Evolutionary conservation across 2,329 filamentous ascomycete genomes (phyloP).

Genomic region (Herpotrichia juniperi): DNA sequence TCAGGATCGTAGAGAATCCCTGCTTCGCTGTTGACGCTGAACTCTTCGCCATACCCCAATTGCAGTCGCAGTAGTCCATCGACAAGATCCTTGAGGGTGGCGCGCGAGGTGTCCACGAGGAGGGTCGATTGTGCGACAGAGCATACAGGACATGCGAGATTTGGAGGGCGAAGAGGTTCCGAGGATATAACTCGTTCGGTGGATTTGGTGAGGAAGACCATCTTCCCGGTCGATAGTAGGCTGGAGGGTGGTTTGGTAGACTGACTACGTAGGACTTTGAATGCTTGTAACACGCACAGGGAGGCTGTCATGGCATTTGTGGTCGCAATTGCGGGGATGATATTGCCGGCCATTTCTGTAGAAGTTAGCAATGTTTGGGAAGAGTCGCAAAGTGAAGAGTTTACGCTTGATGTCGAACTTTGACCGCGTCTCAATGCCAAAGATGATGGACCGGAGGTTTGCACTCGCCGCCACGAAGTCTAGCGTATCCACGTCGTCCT

Average conservation of each 20-base stretch:
- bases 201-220: conserved; percentile 81
- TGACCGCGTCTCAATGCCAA: conserved; percentile 84
- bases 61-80: conserved; percentile 72
- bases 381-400: conserved; percentile 17
- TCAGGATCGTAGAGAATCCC: conserved; percentile 90
- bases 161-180: conserved; percentile 66
- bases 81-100: conserved; percentile 81
- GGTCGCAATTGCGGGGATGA: conserved; percentile 97
- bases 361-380: conserved; percentile 7
- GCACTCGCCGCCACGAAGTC: conserved; percentile 92
- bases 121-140: conserved; percentile 72
- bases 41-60: conserved; percentile 80
- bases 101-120: conserved; percentile 70
- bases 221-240: no score
- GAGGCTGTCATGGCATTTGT: conserved; percentile 97
- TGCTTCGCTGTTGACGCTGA: conserved; percentile 75
- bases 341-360: conserved; percentile 95
- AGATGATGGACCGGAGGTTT: conserved; percentile 87
- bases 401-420: conserved; percentile 90
- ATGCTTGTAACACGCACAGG: conserved; percentile 88
- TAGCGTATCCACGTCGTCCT: conserved; percentile 92
- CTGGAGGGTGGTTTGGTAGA: no score
- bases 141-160: conserved; percentile 84
- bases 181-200: conserved; percentile 65
- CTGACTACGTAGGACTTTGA: conserved; percentile 80